Conservation (phyloP, 352 stramenopile species). For the Aphanomyces astaci region DNA sequence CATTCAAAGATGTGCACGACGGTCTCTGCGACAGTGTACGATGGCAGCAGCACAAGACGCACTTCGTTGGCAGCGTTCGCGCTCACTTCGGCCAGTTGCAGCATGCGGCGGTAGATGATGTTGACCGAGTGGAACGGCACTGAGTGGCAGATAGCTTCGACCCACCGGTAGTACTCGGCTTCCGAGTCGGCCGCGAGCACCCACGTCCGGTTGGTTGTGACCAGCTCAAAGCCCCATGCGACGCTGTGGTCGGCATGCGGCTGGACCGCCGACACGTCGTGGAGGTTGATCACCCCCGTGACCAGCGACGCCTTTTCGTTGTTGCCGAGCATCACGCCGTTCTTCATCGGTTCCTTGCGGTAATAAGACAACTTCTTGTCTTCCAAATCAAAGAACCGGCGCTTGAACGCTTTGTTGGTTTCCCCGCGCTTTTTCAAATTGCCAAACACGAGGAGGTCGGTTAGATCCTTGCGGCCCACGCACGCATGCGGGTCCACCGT, state of each 20-base stretch:
- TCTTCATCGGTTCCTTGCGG: slow-evolving; percentile 79
- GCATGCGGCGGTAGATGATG: slow-evolving; percentile 73
- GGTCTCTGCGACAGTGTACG: slow-evolving; percentile 80
- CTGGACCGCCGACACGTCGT: slow-evolving; percentile 71
- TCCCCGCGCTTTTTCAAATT: slow-evolving; percentile 78
- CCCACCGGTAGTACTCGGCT: slow-evolving; percentile 64
- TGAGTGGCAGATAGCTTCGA: slow-evolving; percentile 69
- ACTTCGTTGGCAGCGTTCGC: slow-evolving; percentile 75
- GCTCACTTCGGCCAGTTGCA: slow-evolving; percentile 79
- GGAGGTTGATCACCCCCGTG: slow-evolving; percentile 66
- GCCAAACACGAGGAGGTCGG: slow-evolving; percentile 39
- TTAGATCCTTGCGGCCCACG: slow-evolving; percentile 27
- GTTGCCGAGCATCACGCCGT: slow-evolving; percentile 53
- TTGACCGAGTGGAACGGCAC: slow-evolving; percentile 78
- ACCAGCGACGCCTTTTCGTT: slow-evolving; percentile 72
- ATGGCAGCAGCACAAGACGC: slow-evolving; percentile 72
- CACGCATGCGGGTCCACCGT: slow-evolving; percentile 42
- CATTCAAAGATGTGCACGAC: slow-evolving; percentile 86
- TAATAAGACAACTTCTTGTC: slow-evolving; percentile 69
- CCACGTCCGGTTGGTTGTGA: slow-evolving; percentile 75
- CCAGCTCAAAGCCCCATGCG: slow-evolving; percentile 60
- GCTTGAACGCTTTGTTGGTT: slow-evolving; percentile 76
- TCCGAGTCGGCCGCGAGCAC: slow-evolving; percentile 70
- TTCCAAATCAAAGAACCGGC: slow-evolving; percentile 78
- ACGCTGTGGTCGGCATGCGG: slow-evolving; percentile 54